phyloP scores from a whole-genome alignment of 2,329 filamentous ascomycete genomes.

The Aspergillus sp. region DNA sequence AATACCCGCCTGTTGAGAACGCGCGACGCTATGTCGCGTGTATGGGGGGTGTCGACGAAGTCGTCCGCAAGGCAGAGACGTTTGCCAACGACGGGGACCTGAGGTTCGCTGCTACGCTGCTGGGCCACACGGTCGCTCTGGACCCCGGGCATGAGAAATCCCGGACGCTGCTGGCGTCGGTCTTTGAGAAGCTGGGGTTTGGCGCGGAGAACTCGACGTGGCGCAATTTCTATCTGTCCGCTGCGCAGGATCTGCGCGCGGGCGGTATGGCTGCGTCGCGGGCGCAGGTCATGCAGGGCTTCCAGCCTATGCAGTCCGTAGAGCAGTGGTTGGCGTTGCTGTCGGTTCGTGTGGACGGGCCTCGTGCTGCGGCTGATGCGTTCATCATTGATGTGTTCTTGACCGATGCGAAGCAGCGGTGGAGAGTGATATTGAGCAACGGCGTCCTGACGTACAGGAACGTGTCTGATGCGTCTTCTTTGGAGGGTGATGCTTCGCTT shows the following conservation, averaged over 20 bases:
- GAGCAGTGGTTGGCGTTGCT: slow-evolving; percentile 20
- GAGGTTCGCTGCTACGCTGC: slow-evolving; percentile 41
- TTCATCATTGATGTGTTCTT: slow-evolving; percentile 18
- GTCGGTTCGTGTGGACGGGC: slow-evolving; percentile 19
- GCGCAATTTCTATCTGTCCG: slow-evolving; percentile 42
- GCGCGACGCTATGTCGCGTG: slow-evolving; percentile 37
- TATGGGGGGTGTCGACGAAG: slow-evolving; percentile 34
- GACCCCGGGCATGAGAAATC: slow-evolving; percentile 14
- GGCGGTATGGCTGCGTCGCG: neutral
- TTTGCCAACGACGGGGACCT: slow-evolving; percentile 31
- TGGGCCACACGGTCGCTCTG: slow-evolving; percentile 35
- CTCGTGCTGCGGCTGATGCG: slow-evolving; percentile 4
- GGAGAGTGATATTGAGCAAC: slow-evolving; percentile 21
- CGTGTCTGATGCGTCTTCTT: neutral
- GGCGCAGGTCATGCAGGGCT: slow-evolving; percentile 6
- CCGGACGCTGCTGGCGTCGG: slow-evolving; percentile 24
- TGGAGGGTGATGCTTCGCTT: neutral
- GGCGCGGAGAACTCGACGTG: slow-evolving; percentile 43
- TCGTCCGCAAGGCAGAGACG: slow-evolving; percentile 30
- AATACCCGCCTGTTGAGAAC: slow-evolving; percentile 34
- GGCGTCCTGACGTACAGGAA: slow-evolving; percentile 17
- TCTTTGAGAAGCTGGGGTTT: slow-evolving; percentile 36
- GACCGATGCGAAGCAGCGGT: slow-evolving; percentile 11
- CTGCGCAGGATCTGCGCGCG: slow-evolving; percentile 26
- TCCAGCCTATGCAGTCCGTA: slow-evolving; percentile 9